Evolutionary conservation across 169 alveolate genomes (phyloP), one percentile per base, ranked within the genome.

Genomic region (Cytauxzoon felis): DNA sequence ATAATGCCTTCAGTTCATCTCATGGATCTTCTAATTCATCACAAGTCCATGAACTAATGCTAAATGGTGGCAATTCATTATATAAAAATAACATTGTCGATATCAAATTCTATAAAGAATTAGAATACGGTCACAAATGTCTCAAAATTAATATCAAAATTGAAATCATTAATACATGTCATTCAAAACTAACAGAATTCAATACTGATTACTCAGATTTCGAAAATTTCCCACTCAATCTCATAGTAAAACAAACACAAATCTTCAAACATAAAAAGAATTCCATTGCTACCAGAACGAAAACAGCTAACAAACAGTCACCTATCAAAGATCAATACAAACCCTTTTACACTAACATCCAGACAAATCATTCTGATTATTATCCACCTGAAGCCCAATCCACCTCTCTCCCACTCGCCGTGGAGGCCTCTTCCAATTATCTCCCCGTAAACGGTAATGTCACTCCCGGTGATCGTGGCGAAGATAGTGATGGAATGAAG

Each of bases 191-290:
- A 6, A 42, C 49, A 33, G 40, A 62, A 8, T 3, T 62, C 40
- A 51, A 49, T 32, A 21, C 52, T 19, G 67, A 66, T 36, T 71
- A 38, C 48, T 41, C 27, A 29, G 63, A 71, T 43, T 71, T 71
- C 50, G 82, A 71, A 24, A 40, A 71, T 51, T 71, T 71, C 68
- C 78, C 82, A 5, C 3, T 71, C 32, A 59, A 61, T 51, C 66
- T 71, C 7, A 16, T 27, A 19, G 24, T 71, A 26, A n/a, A n/a
- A n/a, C n/a, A n/a, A n/a, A n/a, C n/a, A n/a, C n/a, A n/a, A n/a
- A n/a, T n/a, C n/a, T n/a, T n/a, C n/a, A n/a, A n/a, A n/a, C n/a
- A n/a, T n/a, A n/a, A n/a, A n/a, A n/a, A n/a, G n/a, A n/a, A n/a
- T n/a, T n/a, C n/a, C n/a, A n/a, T n/a, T n/a, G n/a, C n/a, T n/a